These are phyloP conservation scores for Aspergillus fischeri DNA, from an alignment of 2,329 filamentous ascomycete genomes.

Conservation along the genomic window DNA sequence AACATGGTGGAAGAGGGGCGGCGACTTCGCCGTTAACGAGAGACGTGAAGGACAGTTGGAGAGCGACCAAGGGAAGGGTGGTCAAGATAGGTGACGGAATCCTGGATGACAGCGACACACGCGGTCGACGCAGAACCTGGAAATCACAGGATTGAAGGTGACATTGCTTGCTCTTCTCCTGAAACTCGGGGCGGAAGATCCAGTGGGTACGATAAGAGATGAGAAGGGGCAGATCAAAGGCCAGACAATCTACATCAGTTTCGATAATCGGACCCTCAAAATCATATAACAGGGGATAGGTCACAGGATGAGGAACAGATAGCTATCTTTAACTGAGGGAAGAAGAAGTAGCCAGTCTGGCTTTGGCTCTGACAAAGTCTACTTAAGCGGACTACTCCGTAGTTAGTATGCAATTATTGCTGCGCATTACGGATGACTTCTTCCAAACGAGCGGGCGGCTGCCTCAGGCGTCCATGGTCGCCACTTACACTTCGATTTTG, in stretches of 20 bases:
- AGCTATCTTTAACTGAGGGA: background rate
- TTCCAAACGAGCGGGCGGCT: background rate
- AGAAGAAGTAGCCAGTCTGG: background rate
- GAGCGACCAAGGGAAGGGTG: background rate
- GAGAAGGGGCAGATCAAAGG: background rate
- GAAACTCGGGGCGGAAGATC: background rate
- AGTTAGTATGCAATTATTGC: background rate
- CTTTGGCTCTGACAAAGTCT: background rate
- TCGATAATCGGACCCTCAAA: background rate
- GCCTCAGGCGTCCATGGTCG: background rate
- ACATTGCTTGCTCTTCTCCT: slow-evolving; percentile 9
- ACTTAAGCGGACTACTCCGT: background rate
- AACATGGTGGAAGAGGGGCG: slow-evolving; percentile 51
- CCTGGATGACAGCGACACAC: slow-evolving; percentile 8
- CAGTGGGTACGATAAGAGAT: background rate
- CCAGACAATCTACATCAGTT: background rate
- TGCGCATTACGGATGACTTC: background rate
- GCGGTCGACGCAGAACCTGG: background rate
- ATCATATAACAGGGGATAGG: background rate
- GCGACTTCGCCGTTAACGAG: slow-evolving; percentile 6
- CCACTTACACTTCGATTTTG: background rate
- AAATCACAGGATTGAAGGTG: slow-evolving; percentile 8
- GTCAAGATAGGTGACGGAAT: background rate
- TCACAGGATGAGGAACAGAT: background rate
- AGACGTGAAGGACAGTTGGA: background rate